Conservation (phyloP, 345 rosid genomes). For the Hibiscus trionum region DNA sequence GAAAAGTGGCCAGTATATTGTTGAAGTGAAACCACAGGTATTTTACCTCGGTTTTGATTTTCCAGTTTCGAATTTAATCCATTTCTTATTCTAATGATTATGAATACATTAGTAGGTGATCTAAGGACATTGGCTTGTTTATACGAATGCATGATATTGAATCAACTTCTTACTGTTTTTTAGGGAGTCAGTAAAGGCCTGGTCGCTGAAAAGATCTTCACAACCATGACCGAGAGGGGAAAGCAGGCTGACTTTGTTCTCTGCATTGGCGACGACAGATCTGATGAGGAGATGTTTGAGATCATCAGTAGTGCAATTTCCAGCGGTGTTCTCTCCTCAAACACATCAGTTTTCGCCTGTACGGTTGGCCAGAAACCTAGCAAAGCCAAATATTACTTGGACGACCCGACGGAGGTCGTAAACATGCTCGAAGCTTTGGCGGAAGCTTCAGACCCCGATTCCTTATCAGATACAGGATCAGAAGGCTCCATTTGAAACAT, state of each 20-base stretch:
- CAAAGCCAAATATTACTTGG: constrained; percentile 88
- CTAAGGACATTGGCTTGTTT: neutral
- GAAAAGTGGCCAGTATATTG: constrained; percentile 63
- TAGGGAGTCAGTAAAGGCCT: constrained; percentile 64
- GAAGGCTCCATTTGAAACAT: constrained; percentile 27
- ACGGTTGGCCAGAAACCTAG: constrained; percentile 95
- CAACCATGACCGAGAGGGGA: constrained; percentile 36
- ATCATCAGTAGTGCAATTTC: constrained; percentile 34
- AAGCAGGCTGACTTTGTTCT: constrained; percentile 54
- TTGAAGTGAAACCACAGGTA: constrained; percentile 82
- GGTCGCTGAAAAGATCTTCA: constrained; percentile 51
- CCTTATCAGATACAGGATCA: constrained; percentile 12
- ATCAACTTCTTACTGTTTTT: constrained; percentile 6
- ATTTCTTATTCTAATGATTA: no score
- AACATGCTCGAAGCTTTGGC: constrained; percentile 55
- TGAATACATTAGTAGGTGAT: no score
- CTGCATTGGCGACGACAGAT: constrained; percentile 70
- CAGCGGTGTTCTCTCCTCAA: constrained; percentile 33
- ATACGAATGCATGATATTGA: neutral
- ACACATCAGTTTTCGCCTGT: constrained; percentile 60
- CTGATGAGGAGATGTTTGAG: constrained; percentile 80
- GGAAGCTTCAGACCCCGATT: constrained; percentile 42
- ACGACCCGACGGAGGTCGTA: constrained; percentile 50
- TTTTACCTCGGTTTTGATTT: neutral
- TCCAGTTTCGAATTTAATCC: neutral